Evolutionary conservation across 306 rosid genomes (phyloP).

Genomic region (Lathyrus aphaca): DNA sequence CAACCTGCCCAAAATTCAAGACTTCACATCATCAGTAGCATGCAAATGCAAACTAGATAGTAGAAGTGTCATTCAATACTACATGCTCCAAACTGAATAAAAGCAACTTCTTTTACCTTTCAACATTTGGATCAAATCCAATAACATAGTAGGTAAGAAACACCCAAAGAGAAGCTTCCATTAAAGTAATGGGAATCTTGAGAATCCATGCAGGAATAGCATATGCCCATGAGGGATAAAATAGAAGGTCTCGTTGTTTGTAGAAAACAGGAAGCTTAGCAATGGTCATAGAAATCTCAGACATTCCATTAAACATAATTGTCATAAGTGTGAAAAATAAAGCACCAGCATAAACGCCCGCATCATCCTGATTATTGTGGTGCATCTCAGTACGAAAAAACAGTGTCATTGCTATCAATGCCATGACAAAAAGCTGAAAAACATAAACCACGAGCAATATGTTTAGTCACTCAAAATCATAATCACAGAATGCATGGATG

Average conservation of each 20-base stretch:
- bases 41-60: not conserved
- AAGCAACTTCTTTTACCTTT: conserved; percentile 40
- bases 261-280: conserved; percentile 61
- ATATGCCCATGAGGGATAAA: conserved; percentile 65
- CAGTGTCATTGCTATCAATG: conserved; percentile 54
- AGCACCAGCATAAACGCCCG: conserved; percentile 45
- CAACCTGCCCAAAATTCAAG: conserved; percentile 41
- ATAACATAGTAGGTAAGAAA: conserved; percentile 55
- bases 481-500: not conserved
- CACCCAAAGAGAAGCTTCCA: conserved; percentile 57
- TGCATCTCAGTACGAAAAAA: conserved; percentile 75
- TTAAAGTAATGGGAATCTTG: conserved; percentile 47
- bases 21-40: conserved; percentile 13
- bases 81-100: conserved; percentile 7
- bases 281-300: conserved; percentile 56
- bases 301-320: conserved; percentile 40
- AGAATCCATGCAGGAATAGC: conserved; percentile 58
- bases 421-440: conserved; percentile 53
- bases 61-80: not conserved
- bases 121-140: conserved; percentile 57
- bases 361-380: conserved; percentile 42
- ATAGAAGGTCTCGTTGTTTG: conserved; percentile 62
- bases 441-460: not conserved
- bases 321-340: conserved; percentile 12
- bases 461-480: not conserved